Evolutionary conservation across 352 stramenopile species (phyloP), one percentile per base, ranked within the genome.

Genomic region (Blastocystis sp.): DNA sequence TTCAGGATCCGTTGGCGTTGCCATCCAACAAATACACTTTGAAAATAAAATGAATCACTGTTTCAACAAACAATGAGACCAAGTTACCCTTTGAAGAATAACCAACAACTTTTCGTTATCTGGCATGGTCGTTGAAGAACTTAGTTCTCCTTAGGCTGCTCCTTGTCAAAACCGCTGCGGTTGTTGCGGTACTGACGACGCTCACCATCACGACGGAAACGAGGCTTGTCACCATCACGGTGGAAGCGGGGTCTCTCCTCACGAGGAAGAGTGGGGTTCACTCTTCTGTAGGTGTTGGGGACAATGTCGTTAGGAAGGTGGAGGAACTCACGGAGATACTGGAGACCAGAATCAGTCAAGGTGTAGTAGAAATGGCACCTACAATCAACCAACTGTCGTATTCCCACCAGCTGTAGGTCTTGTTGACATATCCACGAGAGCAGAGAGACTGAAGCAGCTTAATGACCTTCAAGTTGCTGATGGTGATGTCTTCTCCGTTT

Each of bases 361-460:
- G 98, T 98, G 92, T 95, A 98, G 94, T 99, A 99, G 91, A 97
- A 97, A 92, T 97, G 74, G 74, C 74, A 78, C 66, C 66, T 78
- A 32, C 27, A 24, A 14, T 37, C 27, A 56, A 56, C 12, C 9
- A 19, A 21, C 27, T 54, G 7, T 11, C 3, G 12, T 35, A 51
- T 51, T 58, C 97, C 91, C 98, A 96, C 97, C 97, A 99, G 90
- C 95, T 97, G 93, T 98, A 99, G 78, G 96, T 99, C 91, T 98
- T 93, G 88, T 95, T 96, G 78, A 99, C 92, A 91, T 97, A 98
- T 89, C 94, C 95, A 88, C 94, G 94, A 86, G 93, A 98, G 90
- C 96, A 95, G 88, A 99, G 93, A 88, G 94, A 98, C 91, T 98
- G 97, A 92, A 99, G 97, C 88, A 97, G 91, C 91, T 96, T 96